Base-by-base conservation (phyloP, 73 alveolate genomes). In the Breviolum minutum region DNA sequence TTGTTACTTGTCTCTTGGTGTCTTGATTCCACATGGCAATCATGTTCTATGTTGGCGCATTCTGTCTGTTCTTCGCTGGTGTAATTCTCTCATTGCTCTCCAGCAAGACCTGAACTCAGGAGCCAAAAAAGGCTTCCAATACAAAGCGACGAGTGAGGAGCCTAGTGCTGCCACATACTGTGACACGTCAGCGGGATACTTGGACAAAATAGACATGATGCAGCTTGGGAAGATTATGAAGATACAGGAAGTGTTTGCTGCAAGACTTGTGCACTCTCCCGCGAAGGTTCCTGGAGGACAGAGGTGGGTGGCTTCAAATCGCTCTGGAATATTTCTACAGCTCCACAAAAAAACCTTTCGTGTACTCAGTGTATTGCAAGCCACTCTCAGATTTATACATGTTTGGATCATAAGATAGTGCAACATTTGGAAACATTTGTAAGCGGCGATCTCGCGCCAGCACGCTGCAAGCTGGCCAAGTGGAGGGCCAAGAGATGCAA, bases 41-140 rank as follows among this genome's bases (percentile, higher is more conserved):
- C 54, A 40, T 40, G 54, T 40, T 40, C 54, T 40, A 40, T 40
- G 54, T 40, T 40, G 54, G 54, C 54, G 54, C 54, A 40, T 40
- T 40, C 54, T 40, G 54, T 40, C 3, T 40, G 54, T 0, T 40
- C 54, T 40, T 3, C 54, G 54, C 54, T 40, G 54, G 54, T 40
- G 54, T 40, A 40, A 40, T 40, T 40, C 54, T 40, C 54, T 40
- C 54, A 40, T 40, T 40, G 54, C 54, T 3, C 5, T 40, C 54
- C 54, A 40, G 0, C 54, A 3, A 40, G 54, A 40, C 54, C 54
- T 40, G 54, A 40, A 66, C 74, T 20, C 74, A 73, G 82, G 82
- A 73, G 48, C 82, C 82, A 73, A 73, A 40, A 40, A 40, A 73
- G 82, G 82, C 82, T 73, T 73, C 82, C 54, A 73, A 73, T 24